Evolutionary conservation across 1,284 basidiomycete genomes (phyloP).

Genomic region (Cryptococcus sp.): DNA sequence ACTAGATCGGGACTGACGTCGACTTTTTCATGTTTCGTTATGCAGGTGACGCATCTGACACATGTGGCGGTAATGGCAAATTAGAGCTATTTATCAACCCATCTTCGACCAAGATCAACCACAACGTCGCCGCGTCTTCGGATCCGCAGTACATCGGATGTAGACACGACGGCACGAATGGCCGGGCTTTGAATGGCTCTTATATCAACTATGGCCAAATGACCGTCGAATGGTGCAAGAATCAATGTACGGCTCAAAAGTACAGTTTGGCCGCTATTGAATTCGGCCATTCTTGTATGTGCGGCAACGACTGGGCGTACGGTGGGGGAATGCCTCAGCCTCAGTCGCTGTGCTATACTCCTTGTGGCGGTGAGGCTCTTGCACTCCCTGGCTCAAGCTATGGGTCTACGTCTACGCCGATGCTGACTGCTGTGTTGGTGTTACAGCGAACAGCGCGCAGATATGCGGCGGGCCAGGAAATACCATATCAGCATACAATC

Average conservation of each 20-base stretch:
- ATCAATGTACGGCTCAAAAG: constrained; percentile 17
- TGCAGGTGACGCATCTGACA: constrained; percentile 28
- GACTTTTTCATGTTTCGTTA: constrained; percentile 8
- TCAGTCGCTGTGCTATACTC: constrained; percentile 15
- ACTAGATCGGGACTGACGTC: not conserved
- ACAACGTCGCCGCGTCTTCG: not conserved
- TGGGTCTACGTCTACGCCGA: not conserved
- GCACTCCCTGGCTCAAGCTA: not conserved
- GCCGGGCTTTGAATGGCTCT: constrained; percentile 14
- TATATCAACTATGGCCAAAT: constrained; percentile 20
- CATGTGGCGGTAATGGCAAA: constrained; percentile 31
- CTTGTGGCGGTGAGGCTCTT: constrained; percentile 13
- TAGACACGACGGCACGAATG: constrained; percentile 14
- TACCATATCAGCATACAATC: constrained; percentile 12
- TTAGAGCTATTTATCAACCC: constrained; percentile 12
- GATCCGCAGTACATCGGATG: constrained; percentile 24
- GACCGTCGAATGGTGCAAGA: constrained; percentile 23
- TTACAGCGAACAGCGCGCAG: constrained; percentile 11
- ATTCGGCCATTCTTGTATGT: constrained; percentile 12
- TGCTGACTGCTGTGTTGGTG: not conserved
- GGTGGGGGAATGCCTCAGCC: constrained; percentile 13
- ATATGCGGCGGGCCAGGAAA: constrained; percentile 14
- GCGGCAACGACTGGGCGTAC: constrained; percentile 11
- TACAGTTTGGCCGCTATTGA: constrained; percentile 17
- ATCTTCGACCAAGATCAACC: constrained; percentile 7